Evolutionary conservation across 768 basidiomycete genomes (phyloP).

Genomic region (Amanita rimosa): DNA sequence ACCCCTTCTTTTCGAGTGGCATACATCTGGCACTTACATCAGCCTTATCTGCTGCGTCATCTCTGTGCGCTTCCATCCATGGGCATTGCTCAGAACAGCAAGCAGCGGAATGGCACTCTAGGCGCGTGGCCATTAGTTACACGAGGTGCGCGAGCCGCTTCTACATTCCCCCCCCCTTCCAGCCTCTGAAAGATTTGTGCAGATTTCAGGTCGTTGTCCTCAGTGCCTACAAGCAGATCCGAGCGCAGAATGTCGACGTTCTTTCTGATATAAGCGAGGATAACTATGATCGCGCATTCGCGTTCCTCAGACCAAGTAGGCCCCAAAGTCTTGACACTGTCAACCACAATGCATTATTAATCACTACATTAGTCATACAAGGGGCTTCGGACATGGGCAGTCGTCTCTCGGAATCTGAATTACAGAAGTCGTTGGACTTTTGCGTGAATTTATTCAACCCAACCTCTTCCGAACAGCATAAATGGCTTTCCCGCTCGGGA

Average conservation of each 20-base stretch:
- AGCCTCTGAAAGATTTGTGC: constrained; percentile 1
- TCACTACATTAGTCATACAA: constrained; percentile 49
- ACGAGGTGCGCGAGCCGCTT: constrained; percentile 28
- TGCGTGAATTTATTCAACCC: constrained; percentile 66
- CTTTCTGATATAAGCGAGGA: constrained; percentile 57
- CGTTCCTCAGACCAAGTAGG: constrained; percentile 49
- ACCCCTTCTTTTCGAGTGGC: constrained; percentile 56
- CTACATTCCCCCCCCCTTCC: not conserved
- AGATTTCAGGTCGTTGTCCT: constrained; percentile 62
- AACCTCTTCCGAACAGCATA: constrained; percentile 50
- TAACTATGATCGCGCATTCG: constrained; percentile 60
- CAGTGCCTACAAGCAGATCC: constrained; percentile 67
- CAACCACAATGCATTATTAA: not conserved
- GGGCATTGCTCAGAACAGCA: constrained; percentile 33
- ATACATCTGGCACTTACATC: constrained; percentile 58
- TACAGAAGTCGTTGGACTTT: constrained; percentile 69
- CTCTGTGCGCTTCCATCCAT: constrained; percentile 44
- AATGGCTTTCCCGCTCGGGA: constrained; percentile 20
- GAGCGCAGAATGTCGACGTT: constrained; percentile 42
- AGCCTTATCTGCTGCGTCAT: constrained; percentile 43
- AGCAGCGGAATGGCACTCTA: constrained; percentile 44
- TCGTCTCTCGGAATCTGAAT: constrained; percentile 59
- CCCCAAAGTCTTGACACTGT: not conserved
- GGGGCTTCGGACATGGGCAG: constrained; percentile 70
- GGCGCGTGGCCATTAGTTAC: constrained; percentile 44